These are phyloP conservation scores for Lathyrus sativus DNA, from an alignment of 306 rosid genomes.

Conservation along the genomic window DNA sequence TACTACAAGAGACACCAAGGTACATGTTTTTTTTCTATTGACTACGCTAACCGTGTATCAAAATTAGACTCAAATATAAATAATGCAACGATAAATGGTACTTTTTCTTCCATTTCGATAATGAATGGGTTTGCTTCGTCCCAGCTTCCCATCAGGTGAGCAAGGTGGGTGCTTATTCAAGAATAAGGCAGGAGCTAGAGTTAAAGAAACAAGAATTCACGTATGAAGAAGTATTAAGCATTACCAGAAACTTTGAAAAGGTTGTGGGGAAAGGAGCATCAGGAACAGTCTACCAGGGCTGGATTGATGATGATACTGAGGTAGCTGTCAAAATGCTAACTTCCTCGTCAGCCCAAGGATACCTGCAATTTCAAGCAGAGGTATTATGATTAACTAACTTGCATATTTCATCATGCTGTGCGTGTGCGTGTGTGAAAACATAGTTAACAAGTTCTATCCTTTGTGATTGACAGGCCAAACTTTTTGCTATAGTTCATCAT, in stretches of 20 bases:
- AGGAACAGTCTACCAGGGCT: slow-evolving; percentile 56
- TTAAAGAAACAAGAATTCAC: slow-evolving; percentile 51
- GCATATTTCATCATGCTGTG: background rate
- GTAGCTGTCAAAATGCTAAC: slow-evolving; percentile 61
- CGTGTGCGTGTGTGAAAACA: background rate
- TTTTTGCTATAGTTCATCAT: slow-evolving; percentile 55
- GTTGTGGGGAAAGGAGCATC: slow-evolving; percentile 58
- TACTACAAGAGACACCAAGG: slow-evolving; percentile 36
- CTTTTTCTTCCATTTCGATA: background rate
- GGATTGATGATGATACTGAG: slow-evolving; percentile 36
- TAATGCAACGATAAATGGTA: background rate
- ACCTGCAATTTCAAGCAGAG: slow-evolving; percentile 58
- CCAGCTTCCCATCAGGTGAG: slow-evolving; percentile 13
- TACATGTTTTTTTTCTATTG: slow-evolving; percentile 7
- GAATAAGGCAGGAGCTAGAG: slow-evolving; percentile 41
- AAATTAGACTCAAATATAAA: background rate
- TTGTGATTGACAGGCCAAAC: slow-evolving; percentile 48
- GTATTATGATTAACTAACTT: slow-evolving; percentile 31
- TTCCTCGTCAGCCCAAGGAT: slow-evolving; percentile 53
- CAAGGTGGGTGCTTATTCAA: slow-evolving; percentile 20
- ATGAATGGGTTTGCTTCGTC: background rate
- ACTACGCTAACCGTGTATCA: background rate
- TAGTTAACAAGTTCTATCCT: background rate
- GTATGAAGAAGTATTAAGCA: slow-evolving; percentile 47
- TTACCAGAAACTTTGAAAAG: slow-evolving; percentile 50